phyloP scores from a whole-genome alignment of 108 stramenopile species.

The Pseudonitzschia pungens region DNA sequence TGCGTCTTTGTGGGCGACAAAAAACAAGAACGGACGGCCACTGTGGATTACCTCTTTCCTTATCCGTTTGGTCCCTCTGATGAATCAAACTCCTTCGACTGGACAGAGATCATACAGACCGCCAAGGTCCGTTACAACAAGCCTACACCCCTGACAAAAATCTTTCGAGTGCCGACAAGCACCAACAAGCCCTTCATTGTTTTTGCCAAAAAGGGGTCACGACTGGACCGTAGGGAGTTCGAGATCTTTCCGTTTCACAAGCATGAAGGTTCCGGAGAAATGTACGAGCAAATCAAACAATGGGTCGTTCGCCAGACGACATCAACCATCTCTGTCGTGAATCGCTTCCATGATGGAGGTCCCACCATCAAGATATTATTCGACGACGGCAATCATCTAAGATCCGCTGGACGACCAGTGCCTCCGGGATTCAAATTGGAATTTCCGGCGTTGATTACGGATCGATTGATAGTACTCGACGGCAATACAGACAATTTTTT shows the following conservation, averaged over 20 bases:
- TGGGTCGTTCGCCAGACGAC: conserved; percentile 18
- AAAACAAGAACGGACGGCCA: conserved; percentile 25
- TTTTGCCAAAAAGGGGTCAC: conserved; percentile 30
- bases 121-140: conserved; percentile 40
- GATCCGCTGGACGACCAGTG: neutral
- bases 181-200: conserved; percentile 19
- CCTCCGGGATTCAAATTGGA: neutral
- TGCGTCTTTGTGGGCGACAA: conserved; percentile 25
- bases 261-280: neutral
- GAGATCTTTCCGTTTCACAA: neutral
- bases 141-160: conserved; percentile 28
- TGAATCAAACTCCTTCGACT: conserved; percentile 27
- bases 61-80: conserved; percentile 34
- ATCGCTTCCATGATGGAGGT: neutral
- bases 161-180: conserved; percentile 27
- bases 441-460: neutral
- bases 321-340: conserved; percentile 18
- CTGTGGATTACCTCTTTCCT: conserved; percentile 33
- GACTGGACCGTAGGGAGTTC: neutral
- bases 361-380: conserved; percentile 18
- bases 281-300: conserved; percentile 6
- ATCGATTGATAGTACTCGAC: conserved; percentile 2
- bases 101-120: conserved; percentile 42
- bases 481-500: neutral
- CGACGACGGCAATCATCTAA: neutral